Base-by-base conservation (phyloP, 805 yeast species). In the Ogataea saltuana region DNA sequence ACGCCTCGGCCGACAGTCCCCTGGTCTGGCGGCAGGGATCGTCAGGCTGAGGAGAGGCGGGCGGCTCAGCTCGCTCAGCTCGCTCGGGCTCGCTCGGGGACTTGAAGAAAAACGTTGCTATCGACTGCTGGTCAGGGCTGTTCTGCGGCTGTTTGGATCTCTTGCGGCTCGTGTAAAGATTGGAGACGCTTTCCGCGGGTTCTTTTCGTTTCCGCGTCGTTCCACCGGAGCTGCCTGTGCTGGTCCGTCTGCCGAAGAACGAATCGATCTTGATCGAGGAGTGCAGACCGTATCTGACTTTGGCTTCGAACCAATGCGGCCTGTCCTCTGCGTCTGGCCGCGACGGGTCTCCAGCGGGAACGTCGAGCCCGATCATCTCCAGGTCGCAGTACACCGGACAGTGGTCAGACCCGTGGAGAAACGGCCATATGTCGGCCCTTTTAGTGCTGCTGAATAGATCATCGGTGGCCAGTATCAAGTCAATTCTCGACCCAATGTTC, bases 401-500 rank as follows among this genome's bases (percentile, higher is more conserved):
- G 64, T 91, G 99, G 61, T 91, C 99, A 0, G 97, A 88, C 0
- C 99, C 99, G 60, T 76, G 68, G 1, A 90, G 55, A 33, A 72
- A 72, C 0, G 88, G 83, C 75, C 85, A 74, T n/a, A 86, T 85
- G 48, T 75, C 75, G 0, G 80, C 73, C 33, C 70, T 62, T 3
- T 57, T 48, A 1, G 75, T 58, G 7, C 42, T 29, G 0, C 56
- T 42, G 4, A 65, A 53, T 35, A 84, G 48, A 0, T 50, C 53
- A 7, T 64, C 48, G 19, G 84, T 74, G 0, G 75, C 63, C 6
- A 89, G 61, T 5, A 91, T 81, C 51, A 83, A 74, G 61, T 91
- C 99, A 18, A 91, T 83, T 41, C 99, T 70, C 2, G 97, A 85
- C 0, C 99, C 97, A 61, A 75, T 85, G 58, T 91, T 91, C 1